A percentile compares a stretch with the other conserved stretches of the same genome.
Evolutionary conservation across 2,329 filamentous ascomycete genomes (phyloP).

Genomic region (Dendrostoma leiphaemia): DNA sequence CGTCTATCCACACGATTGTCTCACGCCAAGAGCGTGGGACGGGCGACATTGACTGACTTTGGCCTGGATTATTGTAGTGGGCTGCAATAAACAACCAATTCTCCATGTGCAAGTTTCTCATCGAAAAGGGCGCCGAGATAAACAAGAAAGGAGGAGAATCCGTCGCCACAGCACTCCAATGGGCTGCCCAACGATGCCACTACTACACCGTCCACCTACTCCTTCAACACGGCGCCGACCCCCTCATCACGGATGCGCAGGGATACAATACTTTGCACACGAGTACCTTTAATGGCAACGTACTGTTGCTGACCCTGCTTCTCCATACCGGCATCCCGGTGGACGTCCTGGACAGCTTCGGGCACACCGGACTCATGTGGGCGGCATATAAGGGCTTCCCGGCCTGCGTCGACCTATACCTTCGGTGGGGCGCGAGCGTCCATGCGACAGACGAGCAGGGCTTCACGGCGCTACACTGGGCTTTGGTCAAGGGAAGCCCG

Average conservation of each 20-base stretch:
- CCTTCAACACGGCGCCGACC: constrained; percentile 87
- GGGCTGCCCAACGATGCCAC: constrained; percentile 94
- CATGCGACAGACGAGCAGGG: constrained; percentile 88
- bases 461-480: constrained; percentile 95
- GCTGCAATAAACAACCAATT: constrained; percentile 99
- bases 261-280: constrained; percentile 98
- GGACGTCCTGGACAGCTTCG: constrained; percentile 83
- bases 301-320: constrained; percentile 82
- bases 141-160: constrained; percentile 96
- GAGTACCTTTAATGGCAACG: constrained; percentile 94
- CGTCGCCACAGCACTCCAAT: constrained; percentile 88
- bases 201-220: constrained; percentile 96
- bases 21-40: constrained; percentile 14
- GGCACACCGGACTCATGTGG: constrained; percentile 97
- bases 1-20: constrained; percentile 28
- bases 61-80: constrained; percentile 60
- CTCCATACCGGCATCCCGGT: constrained; percentile 95
- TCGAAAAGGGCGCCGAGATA: constrained; percentile 81
- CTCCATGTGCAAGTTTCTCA: constrained; percentile 92
- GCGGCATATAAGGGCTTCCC: constrained; percentile 97
- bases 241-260: constrained; percentile 86
- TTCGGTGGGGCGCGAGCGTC: constrained; percentile 94
- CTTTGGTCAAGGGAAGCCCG: constrained; percentile 86
- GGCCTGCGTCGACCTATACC: constrained; percentile 84
- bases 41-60: background rate